A percentile compares a stretch with the other conserved stretches of the same genome.
Conservation (phyloP, 768 basidiomycete species). For the Amyloporia xantha region DNA sequence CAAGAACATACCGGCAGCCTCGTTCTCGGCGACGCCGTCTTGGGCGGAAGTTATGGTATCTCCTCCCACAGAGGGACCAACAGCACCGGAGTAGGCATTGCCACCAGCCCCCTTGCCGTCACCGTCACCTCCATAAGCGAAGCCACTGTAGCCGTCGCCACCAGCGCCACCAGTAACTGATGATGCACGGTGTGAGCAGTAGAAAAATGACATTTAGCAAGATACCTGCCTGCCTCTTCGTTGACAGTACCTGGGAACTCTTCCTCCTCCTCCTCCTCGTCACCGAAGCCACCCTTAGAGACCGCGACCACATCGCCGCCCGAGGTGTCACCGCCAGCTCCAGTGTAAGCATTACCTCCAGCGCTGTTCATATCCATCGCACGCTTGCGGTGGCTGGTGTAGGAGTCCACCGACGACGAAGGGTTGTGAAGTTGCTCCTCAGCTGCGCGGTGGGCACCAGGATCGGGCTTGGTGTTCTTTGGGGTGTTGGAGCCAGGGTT, state of each 20-base stretch:
- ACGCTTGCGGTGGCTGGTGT: conserved; percentile 13
- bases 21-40: conserved; percentile 8
- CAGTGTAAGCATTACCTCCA: conserved; percentile 24
- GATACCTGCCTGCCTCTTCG: no score
- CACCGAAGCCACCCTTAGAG: conserved; percentile 1
- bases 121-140: conserved; percentile 15
- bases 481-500: not conserved
- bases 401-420: not conserved
- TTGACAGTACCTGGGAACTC: not conserved
- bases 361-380: conserved; percentile 16
- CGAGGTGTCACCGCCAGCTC: conserved; percentile 13
- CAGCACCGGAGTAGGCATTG: conserved; percentile 14
- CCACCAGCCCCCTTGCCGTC: conserved; percentile 15
- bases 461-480: not conserved
- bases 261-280: not conserved
- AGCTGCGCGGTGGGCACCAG: conserved; percentile 5
- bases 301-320: conserved; percentile 17
- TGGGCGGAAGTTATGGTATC: conserved; percentile 7
- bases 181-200: no score
- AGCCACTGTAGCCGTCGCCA: conserved; percentile 15
- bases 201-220: no score
- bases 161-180: conserved; percentile 12
- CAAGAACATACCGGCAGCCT: conserved; percentile 7
- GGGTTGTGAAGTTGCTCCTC: conserved; percentile 2
- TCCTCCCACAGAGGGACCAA: conserved; percentile 13